Base-by-base conservation (phyloP, 1,284 basidiomycete genomes). In the Stereum hirsutum region DNA sequence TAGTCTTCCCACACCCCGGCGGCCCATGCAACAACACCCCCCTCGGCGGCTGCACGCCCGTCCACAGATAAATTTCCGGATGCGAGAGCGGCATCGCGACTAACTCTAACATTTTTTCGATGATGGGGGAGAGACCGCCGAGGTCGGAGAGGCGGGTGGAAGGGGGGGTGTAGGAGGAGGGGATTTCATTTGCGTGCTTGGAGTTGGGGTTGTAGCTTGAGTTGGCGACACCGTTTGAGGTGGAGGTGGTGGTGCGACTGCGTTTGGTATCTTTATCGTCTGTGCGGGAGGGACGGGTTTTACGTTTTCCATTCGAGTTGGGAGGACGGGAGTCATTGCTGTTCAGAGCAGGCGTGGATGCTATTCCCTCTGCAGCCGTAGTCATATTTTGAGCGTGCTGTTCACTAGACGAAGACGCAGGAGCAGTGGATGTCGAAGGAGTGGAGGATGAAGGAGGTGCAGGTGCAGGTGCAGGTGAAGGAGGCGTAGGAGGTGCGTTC, bases 1-100 rank as follows among this genome's bases (percentile, higher is more conserved):
- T 64, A 0, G 93, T 96, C 66, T 99, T 99, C 11, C 96, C 96
- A 57, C 94, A 97, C 6, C 95, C 95, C 0, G 95, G 94, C 2
- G 95, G 95, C 1, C 95, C 96, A 61, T 97, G 90, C 6, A 99
- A 65, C 19, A 99, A 64, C 0, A 99, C 92, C n/a, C 95, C 95
- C 40, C 93, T 69, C 0, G 94, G 94, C 3, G 94, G 85, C 51
- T 89, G 86, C 8, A 97, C 87, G 2, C 95, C 95, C 0, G 92
- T 95, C 54, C 93, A 85, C 5, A 89, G 63, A 63, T 97, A 99
- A 11, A 99, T 83, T 61, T 99, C 95, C 0, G 95, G 95, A 63
- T 98, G 95, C 45, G 85, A 83, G 3, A 99, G 65, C 0, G 95
- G 95, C 77, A 98, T 85, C 0, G 90, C 93, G 20, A 98, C 92